These are phyloP conservation scores for Hyaloperonospora brassicae DNA, from an alignment of 352 stramenopile species.

Conservation along the genomic window DNA sequence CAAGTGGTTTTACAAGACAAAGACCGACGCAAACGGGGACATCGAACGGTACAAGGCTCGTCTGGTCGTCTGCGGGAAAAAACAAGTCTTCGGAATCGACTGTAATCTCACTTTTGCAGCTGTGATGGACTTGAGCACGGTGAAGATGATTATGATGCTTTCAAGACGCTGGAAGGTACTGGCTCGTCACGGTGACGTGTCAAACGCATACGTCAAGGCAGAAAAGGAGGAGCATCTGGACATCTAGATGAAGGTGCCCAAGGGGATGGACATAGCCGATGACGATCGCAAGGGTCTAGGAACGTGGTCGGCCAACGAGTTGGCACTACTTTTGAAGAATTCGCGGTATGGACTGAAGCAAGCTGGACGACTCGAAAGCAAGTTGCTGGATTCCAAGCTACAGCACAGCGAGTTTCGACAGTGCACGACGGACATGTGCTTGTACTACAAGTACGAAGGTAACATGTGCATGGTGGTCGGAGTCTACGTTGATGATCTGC, in stretches of 20 bases:
- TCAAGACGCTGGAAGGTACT: too few species aligned
- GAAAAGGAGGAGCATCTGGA: conserved; percentile 12
- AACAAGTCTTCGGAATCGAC: too few species aligned
- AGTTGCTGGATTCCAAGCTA: conserved; percentile 16
- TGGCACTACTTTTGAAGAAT: conserved; percentile 3
- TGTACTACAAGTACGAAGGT: conserved; percentile 10
- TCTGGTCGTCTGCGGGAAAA: too few species aligned
- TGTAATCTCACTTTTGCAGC: too few species aligned
- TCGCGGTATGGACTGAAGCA: conserved; percentile 10
- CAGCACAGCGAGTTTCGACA: conserved; percentile 10
- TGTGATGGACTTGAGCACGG: too few species aligned
- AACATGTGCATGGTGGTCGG: conserved; percentile 6
- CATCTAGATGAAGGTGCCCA: conserved; percentile 21
- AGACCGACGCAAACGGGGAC: too few species aligned
- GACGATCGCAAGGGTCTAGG: neutral
- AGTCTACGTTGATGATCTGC: conserved; percentile 19
- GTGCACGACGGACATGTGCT: conserved; percentile 22
- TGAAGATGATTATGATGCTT: too few species aligned
- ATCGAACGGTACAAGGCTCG: too few species aligned
- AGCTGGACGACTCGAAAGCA: conserved; percentile 1
- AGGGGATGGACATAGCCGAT: conserved; percentile 3
- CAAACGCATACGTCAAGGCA: neutral
- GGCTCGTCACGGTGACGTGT: too few species aligned
- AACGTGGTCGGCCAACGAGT: neutral
- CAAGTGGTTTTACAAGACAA: too few species aligned